Evolutionary conservation across 2,329 filamentous ascomycete genomes (phyloP).

Genomic region (Venturia asperata): DNA sequence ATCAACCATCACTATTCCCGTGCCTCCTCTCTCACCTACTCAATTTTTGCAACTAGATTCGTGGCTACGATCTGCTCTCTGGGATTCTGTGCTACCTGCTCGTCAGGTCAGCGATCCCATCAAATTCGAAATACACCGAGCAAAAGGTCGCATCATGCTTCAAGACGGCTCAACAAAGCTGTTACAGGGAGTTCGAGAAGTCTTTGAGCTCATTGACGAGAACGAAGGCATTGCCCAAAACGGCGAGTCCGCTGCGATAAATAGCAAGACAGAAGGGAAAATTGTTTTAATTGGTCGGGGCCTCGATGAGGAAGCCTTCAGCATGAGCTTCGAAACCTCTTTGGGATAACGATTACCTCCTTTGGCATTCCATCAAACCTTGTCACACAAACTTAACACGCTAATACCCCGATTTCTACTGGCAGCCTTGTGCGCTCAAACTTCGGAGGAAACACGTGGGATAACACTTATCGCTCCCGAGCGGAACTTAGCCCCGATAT

Average conservation of each 20-base stretch:
- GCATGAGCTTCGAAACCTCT: not conserved
- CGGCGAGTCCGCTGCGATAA: not conserved
- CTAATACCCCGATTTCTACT: not conserved
- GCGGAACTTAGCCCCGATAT: not conserved
- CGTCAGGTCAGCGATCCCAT: conserved; percentile 10
- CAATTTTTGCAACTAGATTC: conserved; percentile 62
- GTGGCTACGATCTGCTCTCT: conserved; percentile 78
- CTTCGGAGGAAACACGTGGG: conserved; percentile 13
- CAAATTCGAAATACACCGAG: conserved; percentile 72
- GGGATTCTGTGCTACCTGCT: conserved; percentile 62
- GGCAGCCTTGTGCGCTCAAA: conserved; percentile 9
- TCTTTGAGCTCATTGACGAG: conserved; percentile 81
- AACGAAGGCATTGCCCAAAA: conserved; percentile 16
- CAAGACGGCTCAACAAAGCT: conserved; percentile 61
- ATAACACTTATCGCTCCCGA: conserved; percentile 13
- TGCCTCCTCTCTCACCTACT: conserved; percentile 51
- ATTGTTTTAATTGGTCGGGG: conserved; percentile 21
- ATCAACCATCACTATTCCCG: conserved; percentile 66
- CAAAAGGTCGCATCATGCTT: conserved; percentile 72
- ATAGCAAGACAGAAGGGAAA: conserved; percentile 12
- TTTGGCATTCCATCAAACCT: not conserved
- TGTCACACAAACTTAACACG: not conserved
- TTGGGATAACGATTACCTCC: not conserved
- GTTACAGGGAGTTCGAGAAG: conserved; percentile 83
- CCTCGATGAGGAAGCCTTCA: conserved; percentile 18